Percentiles rank a stretch among this genome's conserved stretches.
Evolutionary conservation across 2,329 filamentous ascomycete genomes (phyloP).

Genomic region (Dactylonectria estremocensis): DNA sequence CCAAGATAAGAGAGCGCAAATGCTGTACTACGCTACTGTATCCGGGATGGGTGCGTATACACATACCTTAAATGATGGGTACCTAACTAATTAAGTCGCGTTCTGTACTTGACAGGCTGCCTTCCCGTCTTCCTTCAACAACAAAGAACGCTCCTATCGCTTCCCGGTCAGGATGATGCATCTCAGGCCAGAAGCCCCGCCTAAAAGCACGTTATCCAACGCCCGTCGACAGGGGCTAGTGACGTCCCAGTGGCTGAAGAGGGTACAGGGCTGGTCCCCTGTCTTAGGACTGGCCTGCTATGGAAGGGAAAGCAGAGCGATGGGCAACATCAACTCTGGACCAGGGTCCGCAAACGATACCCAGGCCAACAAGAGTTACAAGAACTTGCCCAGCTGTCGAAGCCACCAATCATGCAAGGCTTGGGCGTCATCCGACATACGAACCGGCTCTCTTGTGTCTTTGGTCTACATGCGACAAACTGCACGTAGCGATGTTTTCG

Average conservation of each 20-base stretch:
- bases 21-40: background rate
- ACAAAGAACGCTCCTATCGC: background rate
- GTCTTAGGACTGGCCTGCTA: conserved; percentile 28
- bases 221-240: conserved; percentile 13
- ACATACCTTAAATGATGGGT: background rate
- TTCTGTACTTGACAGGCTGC: background rate
- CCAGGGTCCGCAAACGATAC: conserved; percentile 5
- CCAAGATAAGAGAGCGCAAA: background rate
- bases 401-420: conserved; percentile 41
- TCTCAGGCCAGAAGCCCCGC: conserved; percentile 17
- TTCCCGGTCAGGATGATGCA: conserved; percentile 7
- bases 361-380: background rate
- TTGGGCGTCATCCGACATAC: conserved; percentile 42
- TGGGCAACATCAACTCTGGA: conserved; percentile 11
- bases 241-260: conserved; percentile 1
- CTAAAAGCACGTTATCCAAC: conserved; percentile 34
- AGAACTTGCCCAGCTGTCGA: conserved; percentile 24
- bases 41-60: background rate
- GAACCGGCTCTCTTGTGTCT: conserved; percentile 38
- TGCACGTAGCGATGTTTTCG: conserved; percentile 13
- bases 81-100: background rate
- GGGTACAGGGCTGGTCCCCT: conserved; percentile 34
- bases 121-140: background rate
- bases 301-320: conserved; percentile 18
- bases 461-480: conserved; percentile 5